Percentiles rank a stretch among this genome's conserved stretches.
phyloP scores from a whole-genome alignment of 768 basidiomycete species.

The Tricholoma hemisulphureum region DNA sequence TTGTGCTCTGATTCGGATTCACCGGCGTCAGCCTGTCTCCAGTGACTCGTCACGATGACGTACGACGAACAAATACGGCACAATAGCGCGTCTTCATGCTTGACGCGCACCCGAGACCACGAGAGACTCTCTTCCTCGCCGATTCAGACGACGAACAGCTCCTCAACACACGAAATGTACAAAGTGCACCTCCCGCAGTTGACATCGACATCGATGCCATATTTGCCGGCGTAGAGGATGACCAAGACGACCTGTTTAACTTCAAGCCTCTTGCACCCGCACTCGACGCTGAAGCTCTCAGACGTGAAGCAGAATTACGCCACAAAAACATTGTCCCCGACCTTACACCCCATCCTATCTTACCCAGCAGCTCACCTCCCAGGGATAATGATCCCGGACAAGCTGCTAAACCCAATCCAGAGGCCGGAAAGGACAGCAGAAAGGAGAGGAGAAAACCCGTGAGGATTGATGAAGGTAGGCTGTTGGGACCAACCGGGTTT shows the following conservation, averaged over 20 bases:
- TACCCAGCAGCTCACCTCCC: conserved; percentile 51
- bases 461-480: conserved; percentile 71
- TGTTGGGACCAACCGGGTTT: conserved; percentile 76
- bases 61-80: conserved; percentile 29
- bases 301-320: conserved; percentile 53
- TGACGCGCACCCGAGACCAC: conserved; percentile 27
- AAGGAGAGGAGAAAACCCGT: conserved; percentile 51
- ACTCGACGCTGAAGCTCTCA: conserved; percentile 52
- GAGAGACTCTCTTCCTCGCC: conserved; percentile 54
- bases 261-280: conserved; percentile 49
- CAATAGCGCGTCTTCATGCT: conserved; percentile 46
- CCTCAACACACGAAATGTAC: conserved; percentile 10
- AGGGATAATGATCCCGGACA: conserved; percentile 30
- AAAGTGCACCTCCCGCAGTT: conserved; percentile 41
- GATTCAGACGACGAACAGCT: conserved; percentile 54
- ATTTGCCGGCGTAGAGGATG: conserved; percentile 38
- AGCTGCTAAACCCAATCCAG: conserved; percentile 23
- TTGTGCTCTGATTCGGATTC: no score
- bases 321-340: conserved; percentile 34
- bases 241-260: conserved; percentile 31
- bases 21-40: not conserved
- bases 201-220: conserved; percentile 50
- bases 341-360: conserved; percentile 44
- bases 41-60: conserved; percentile 24
- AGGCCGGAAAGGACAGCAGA: conserved; percentile 25